These are phyloP conservation scores for Pyrenochaeta sp. DNA, from an alignment of 2,329 filamentous ascomycete species.

Conservation along the genomic window DNA sequence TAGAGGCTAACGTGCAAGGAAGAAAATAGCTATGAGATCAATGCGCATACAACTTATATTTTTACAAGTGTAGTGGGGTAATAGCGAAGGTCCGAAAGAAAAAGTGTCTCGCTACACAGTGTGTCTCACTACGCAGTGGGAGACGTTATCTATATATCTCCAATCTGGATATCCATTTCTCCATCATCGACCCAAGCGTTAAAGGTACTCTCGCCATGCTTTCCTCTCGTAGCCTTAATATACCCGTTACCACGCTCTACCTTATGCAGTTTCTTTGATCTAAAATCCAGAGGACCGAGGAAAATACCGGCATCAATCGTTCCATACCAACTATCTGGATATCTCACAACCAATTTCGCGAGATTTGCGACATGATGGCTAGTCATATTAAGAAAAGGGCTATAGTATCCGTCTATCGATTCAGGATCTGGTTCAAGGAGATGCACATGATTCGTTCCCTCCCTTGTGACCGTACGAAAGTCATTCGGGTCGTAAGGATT, in stretches of 20 bases:
- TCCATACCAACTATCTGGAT: slow-evolving; percentile 18
- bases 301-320: slow-evolving; percentile 16
- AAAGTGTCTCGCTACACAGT: no score
- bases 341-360: slow-evolving; percentile 14
- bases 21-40: no score
- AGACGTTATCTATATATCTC: no score
- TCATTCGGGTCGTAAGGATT: slow-evolving; percentile 7
- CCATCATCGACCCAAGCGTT: slow-evolving; percentile 13
- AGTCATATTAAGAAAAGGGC: slow-evolving; percentile 16
- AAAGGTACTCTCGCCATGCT: slow-evolving; percentile 10
- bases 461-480: slow-evolving; percentile 11
- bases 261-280: slow-evolving; percentile 11
- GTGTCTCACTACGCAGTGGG: no score
- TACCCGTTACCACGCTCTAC: slow-evolving; percentile 13
- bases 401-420: slow-evolving; percentile 7
- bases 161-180: slow-evolving; percentile 8
- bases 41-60: no score
- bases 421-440: slow-evolving; percentile 4
- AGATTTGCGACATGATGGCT: slow-evolving; percentile 16
- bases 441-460: slow-evolving; percentile 1
- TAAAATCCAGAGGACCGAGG: slow-evolving; percentile 15
- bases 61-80: no score
- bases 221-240: slow-evolving; percentile 21
- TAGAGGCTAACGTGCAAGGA: no score
- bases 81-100: no score